These are phyloP conservation scores for Nelumbo lutea DNA, from an alignment of 164 flowering plant genomes.

Conservation along the genomic window DNA sequence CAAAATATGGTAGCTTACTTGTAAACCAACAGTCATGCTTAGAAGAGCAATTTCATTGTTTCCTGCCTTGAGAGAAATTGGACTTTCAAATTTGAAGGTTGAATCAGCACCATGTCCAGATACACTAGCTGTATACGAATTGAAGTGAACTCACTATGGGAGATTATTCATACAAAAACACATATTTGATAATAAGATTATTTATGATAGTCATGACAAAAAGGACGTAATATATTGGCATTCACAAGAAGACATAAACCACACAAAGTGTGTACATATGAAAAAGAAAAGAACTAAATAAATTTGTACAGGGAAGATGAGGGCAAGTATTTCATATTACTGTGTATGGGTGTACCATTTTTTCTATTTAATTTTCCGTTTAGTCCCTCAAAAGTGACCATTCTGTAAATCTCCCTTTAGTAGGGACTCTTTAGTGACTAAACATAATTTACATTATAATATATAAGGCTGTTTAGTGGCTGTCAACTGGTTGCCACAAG, in stretches of 20 bases:
- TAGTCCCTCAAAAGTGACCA: too few species aligned
- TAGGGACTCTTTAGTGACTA: too few species aligned
- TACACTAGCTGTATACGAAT: conserved; percentile 52
- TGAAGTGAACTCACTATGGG: conserved; percentile 6
- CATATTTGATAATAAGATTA: background rate
- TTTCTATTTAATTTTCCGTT: too few species aligned
- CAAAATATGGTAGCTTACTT: conserved; percentile 35
- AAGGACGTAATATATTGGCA: background rate
- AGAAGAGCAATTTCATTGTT: conserved; percentile 81
- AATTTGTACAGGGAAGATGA: too few species aligned
- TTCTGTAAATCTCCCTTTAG: too few species aligned
- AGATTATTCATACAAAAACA: background rate
- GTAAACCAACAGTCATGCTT: conserved; percentile 93
- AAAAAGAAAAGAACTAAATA: background rate
- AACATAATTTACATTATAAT: too few species aligned
- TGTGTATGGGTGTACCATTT: too few species aligned
- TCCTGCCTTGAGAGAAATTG: conserved; percentile 76
- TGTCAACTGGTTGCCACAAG: too few species aligned
- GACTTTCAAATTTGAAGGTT: conserved; percentile 44
- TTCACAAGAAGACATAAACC: background rate
- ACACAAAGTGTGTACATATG: background rate
- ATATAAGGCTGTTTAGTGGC: too few species aligned
- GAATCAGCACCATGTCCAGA: conserved; percentile 69
- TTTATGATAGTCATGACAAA: too few species aligned
- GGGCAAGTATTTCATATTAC: too few species aligned